Evolutionary conservation across 1,284 basidiomycete species (phyloP), one percentile per base, ranked within the genome.

Genomic region (Austroboletus novae-zelandiae): DNA sequence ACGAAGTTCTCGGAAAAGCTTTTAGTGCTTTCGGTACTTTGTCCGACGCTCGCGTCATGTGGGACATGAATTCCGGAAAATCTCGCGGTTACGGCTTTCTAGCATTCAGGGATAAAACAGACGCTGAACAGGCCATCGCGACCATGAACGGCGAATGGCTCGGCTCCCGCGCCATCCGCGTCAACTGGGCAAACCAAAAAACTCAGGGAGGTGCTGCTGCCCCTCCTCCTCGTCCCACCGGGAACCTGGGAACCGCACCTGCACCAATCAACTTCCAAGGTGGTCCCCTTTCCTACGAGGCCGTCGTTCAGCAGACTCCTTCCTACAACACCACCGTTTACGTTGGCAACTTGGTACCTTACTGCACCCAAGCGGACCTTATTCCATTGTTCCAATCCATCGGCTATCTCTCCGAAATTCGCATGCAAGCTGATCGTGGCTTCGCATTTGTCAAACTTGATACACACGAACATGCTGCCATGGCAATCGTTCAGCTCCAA

Each of bases 111-210:
- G 94, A 97, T 76, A 95, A 95, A 74, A 89, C 91, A 47, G 96
- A 99, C 65, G 97, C 97, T 29, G 95, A 98, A 69, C 92, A 96
- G 69, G 95, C 96, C 43, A 99, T 98, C 66, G 89, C 90, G 30
- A 94, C 94, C 48, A 98, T 98, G 95, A 98, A 99, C 66, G 97
- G 97, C 50, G 96, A 99, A 78, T 99, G 94, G 94, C 82, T 99
- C 39, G 96, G 96, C 45, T 92, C 92, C 41, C 86, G 97, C 55
- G 94, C 95, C 49, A 98, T 99, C 65, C 89, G 96, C 56, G 95
- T 99, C 72, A 99, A 99, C 76, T 99, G 96, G 96, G 96, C 96
- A 44, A 98, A 97, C 76, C 95, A 95, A 74, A 98, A 98, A 79
- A 97, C 93, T 23, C 91, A 94, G 71, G 87, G 86, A 44, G 61